Evolutionary conservation across 2,329 filamentous ascomycete genomes (phyloP).

Genomic region (Purpureocillium lavendulum): DNA sequence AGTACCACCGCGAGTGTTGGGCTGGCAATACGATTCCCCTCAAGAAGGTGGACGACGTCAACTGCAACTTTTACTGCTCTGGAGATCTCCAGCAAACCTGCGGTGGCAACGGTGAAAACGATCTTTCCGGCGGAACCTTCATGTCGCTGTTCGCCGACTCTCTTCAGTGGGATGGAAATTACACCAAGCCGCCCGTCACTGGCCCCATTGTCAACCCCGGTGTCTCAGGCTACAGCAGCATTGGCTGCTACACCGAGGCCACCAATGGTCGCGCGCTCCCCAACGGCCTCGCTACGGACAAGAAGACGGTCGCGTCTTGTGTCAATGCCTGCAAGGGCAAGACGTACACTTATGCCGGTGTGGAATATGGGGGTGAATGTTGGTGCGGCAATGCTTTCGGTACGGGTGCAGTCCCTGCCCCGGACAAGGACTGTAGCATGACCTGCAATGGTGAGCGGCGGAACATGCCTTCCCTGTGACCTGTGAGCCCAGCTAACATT

Average conservation of each 20-base stretch:
- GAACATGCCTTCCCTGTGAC: background rate
- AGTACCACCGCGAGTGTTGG: constrained; percentile 48
- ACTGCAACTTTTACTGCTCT: constrained; percentile 44
- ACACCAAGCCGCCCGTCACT: constrained; percentile 10
- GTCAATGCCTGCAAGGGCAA: constrained; percentile 20
- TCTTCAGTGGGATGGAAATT: constrained; percentile 17
- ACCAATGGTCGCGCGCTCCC: constrained; percentile 22
- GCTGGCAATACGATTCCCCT: constrained; percentile 38
- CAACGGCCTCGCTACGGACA: constrained; percentile 12
- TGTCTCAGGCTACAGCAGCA: constrained; percentile 22
- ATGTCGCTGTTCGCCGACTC: constrained; percentile 40
- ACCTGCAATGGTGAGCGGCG: constrained; percentile 19
- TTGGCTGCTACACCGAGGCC: constrained; percentile 30
- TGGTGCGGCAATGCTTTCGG: constrained; percentile 25
- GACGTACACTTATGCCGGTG: constrained; percentile 21
- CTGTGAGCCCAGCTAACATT: constrained; percentile 1
- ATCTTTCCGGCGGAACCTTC: constrained; percentile 25
- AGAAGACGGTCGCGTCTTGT: constrained; percentile 23
- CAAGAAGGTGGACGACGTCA: constrained; percentile 29
- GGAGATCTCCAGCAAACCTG: constrained; percentile 43
- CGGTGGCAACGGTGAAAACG: constrained; percentile 37
- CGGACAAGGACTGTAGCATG: constrained; percentile 23
- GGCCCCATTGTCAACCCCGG: constrained; percentile 28
- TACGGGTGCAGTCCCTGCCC: constrained; percentile 18
- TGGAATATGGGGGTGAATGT: constrained; percentile 32